Base-by-base conservation (phyloP, 208 protist species). In the Leptomonas pyrrhocoris region DNA sequence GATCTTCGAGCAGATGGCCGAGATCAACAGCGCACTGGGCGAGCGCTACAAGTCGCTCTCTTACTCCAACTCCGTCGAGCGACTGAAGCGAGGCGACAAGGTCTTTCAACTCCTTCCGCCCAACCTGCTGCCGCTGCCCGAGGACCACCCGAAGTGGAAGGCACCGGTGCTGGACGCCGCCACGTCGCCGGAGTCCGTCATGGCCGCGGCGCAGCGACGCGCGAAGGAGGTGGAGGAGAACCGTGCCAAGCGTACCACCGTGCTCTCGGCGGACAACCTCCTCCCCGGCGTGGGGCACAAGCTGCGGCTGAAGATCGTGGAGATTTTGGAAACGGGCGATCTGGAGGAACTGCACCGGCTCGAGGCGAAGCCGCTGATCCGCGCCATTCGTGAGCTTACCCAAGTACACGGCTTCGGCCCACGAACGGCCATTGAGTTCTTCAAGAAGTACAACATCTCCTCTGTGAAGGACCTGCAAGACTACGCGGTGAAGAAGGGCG, bases 331-430 rank as follows among this genome's bases (percentile, higher is more conserved):
- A 23, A 96, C 89, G 0, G 93, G 93, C 23, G 86, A 87, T 28
- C 70, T 97, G 48, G 58, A 70, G 38, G 83, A 97, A 73, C 77
- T 94, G 25, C 81, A 93, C 53, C 54, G 16, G 63, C 65, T 92
- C 23, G 67, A 94, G 72, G 67, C 80, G 28, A 90, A 92, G 53
- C 90, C 90, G 15, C 66, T 93, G 19, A 92, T 95, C 56, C 76
- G 80, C 0, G 93, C 93, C 0, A 87, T 94, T 75, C 85, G 83
- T 9, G 75, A 87, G 63, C 80, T 97, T 19, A 91, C 88, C 21
- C 77, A 92, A 68, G 81, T 97, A 40, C 88, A 94, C 73, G 93
- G 93, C 61, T 76, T 97, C 48, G 93, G 93, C n/a, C 90, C 93
- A 4, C 86, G 90, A 56, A 95, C 87, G 9, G 90, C 88, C 18